phyloP scores from a whole-genome alignment of 1,284 basidiomycete genomes.

The Lentinula novae-zelandiae region DNA sequence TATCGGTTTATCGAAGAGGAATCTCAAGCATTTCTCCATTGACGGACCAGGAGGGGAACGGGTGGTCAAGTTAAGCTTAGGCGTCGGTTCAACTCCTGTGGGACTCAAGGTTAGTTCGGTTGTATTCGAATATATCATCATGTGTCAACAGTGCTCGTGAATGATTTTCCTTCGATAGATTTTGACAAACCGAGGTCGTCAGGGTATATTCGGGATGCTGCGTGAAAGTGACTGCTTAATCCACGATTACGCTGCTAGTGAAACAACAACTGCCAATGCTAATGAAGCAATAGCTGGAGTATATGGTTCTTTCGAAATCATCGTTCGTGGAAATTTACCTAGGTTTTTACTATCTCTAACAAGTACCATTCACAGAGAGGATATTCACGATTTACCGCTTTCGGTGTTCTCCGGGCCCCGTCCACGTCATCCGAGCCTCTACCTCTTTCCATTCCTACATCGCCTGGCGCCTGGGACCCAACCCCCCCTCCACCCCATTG shows the following conservation, averaged over 20 bases:
- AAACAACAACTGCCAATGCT: no score
- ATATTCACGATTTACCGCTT: not conserved
- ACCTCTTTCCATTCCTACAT: not conserved
- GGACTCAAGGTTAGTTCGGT: not conserved
- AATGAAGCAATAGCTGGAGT: not conserved
- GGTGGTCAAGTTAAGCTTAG: not conserved
- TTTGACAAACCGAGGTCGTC: not conserved
- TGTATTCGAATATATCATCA: not conserved
- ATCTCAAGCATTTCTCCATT: not conserved
- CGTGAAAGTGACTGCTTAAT: not conserved
- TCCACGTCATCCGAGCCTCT: not conserved
- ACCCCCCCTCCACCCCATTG: not conserved
- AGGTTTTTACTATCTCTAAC: not conserved
- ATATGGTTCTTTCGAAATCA: not conserved
- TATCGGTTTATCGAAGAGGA: not conserved
- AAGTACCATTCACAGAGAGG: not conserved
- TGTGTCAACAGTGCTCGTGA: not conserved
- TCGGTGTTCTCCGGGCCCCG: not conserved
- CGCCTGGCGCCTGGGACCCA: not conserved
- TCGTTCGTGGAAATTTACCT: not conserved
- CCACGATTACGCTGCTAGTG: not conserved
- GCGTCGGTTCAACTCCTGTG: not conserved
- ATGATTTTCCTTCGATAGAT: not conserved
- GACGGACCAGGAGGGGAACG: slow-evolving; percentile 1
- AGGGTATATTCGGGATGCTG: slow-evolving; percentile 2